Evolutionary conservation across 140 eudicot species (phyloP).

Genomic region (Ambrosia hybrid): DNA sequence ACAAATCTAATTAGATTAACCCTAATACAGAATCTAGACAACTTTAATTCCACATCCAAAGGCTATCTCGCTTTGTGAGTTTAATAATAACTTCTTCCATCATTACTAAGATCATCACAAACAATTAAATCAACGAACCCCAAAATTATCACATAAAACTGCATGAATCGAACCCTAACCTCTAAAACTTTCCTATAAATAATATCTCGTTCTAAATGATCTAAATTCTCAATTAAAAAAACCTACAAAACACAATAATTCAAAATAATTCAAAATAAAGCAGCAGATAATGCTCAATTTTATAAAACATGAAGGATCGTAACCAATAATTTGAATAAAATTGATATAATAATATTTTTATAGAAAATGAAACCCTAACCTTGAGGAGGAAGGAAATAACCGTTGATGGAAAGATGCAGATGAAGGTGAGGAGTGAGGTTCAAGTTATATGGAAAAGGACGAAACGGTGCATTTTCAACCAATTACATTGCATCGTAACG

Average conservation of each 20-base stretch:
- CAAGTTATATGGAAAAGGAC: too few relatives aligned
- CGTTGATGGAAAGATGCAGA: conserved; percentile 11
- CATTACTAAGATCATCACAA: too few relatives aligned
- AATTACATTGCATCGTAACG: too few relatives aligned
- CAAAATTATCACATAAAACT: too few relatives aligned
- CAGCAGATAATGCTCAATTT: not conserved
- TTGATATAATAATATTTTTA: not conserved
- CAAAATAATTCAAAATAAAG: conserved; percentile 4
- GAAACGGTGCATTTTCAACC: too few relatives aligned
- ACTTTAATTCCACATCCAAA: conserved; percentile 7
- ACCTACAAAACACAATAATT: not conserved
- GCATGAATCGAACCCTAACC: not conserved
- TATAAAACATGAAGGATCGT: not conserved
- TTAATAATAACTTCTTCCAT: too few relatives aligned
- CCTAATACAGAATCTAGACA: not conserved
- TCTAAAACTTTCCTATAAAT: not conserved
- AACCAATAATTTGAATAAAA: conserved; percentile 1
- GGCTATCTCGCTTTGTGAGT: not conserved
- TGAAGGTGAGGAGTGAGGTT: not conserved
- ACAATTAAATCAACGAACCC: too few relatives aligned
- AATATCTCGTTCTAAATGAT: not conserved
- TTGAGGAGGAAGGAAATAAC: conserved; percentile 1
- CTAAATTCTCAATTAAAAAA: not conserved
- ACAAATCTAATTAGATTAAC: not conserved
- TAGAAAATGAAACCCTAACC: conserved; percentile 8